Percentiles rank a stretch among this genome's conserved stretches.
Evolutionary conservation across 192 early-diverging fungal genomes (phyloP).

Genomic region (Backusella parvicylindrica): DNA sequence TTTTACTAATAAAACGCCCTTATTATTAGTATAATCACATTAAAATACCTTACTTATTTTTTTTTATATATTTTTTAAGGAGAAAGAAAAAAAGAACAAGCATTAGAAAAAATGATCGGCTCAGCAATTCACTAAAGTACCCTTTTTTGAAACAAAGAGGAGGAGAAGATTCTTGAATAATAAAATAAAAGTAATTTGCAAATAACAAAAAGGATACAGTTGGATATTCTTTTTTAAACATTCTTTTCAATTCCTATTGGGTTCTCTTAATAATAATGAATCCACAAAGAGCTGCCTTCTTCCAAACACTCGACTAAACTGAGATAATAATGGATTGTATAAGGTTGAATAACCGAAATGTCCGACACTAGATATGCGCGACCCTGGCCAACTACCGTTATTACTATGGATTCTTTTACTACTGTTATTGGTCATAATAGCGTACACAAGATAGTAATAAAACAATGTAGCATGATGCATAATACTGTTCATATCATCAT

Average conservation of each 20-base stretch:
- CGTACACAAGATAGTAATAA: too few species aligned
- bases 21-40: not conserved
- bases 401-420: not conserved
- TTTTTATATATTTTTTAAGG: too few species aligned
- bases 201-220: not conserved
- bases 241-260: not conserved
- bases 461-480: not conserved
- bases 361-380: not conserved
- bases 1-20: not conserved
- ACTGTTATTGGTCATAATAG: not conserved
- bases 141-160: not conserved
- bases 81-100: not conserved
- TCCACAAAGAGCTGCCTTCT: too few species aligned
- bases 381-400: not conserved
- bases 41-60: not conserved
- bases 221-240: not conserved
- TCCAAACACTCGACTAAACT: not conserved
- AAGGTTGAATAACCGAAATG: too few species aligned
- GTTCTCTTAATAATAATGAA: not conserved
- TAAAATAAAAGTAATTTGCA: not conserved
- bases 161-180: not conserved
- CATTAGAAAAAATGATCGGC: too few species aligned
- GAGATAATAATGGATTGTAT: too few species aligned
- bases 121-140: too few species aligned
- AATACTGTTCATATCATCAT: not conserved